Evolutionary conservation across 1,139 yeast genomes (phyloP).

Genomic region (Lodderomyces metapsilosis): DNA sequence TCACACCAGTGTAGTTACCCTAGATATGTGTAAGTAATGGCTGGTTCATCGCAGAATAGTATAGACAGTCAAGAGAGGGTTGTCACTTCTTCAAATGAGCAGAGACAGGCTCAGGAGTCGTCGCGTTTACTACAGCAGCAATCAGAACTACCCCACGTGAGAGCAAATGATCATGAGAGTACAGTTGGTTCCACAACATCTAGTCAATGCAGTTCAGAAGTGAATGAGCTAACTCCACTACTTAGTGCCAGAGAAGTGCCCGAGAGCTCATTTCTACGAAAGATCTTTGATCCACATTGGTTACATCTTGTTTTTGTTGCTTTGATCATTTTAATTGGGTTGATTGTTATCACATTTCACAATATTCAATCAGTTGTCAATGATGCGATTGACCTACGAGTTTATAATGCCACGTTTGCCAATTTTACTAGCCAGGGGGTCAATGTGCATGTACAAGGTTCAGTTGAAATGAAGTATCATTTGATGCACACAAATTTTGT

Average conservation of each 20-base stretch:
- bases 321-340: slow-evolving; percentile 10
- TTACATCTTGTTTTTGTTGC: slow-evolving; percentile 7
- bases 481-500: slow-evolving; percentile 20
- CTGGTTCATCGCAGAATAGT: too few species aligned
- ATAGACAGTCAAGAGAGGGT: too few species aligned
- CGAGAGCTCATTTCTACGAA: slow-evolving; percentile 6
- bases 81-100: not conserved
- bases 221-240: slow-evolving; percentile 2
- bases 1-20: not conserved
- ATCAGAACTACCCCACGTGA: slow-evolving; percentile 3
- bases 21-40: not conserved
- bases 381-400: slow-evolving; percentile 20
- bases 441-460: slow-evolving; percentile 24
- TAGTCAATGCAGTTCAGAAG: not conserved
- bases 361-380: slow-evolving; percentile 16
- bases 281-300: slow-evolving; percentile 3
- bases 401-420: slow-evolving; percentile 20
- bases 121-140: slow-evolving; percentile 5
- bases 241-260: slow-evolving; percentile 1
- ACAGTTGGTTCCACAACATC: not conserved
- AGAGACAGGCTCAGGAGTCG: not conserved
- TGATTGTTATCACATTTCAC: slow-evolving; percentile 14
- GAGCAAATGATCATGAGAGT: not conserved
- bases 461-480: slow-evolving; percentile 26
- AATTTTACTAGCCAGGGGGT: slow-evolving; percentile 25